Evolutionary conservation across 768 basidiomycete species (phyloP).

Genomic region (Suillus subalutaceus): DNA sequence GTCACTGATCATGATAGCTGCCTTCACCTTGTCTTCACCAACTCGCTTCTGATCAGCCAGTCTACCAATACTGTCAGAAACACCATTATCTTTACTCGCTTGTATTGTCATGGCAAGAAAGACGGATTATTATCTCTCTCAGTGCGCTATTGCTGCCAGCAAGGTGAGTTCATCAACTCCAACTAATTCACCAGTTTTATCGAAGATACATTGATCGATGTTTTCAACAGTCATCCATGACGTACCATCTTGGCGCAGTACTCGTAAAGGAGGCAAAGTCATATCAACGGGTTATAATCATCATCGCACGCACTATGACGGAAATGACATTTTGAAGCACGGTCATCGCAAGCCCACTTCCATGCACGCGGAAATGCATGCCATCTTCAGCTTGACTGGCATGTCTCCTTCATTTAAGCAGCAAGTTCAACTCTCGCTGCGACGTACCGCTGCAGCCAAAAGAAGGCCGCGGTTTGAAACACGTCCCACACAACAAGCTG

Average conservation of each 20-base stretch:
- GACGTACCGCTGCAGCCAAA: slow-evolving; percentile 26
- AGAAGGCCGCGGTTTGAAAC: slow-evolving; percentile 17
- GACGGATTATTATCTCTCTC: slow-evolving; percentile 53
- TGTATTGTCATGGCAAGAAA: slow-evolving; percentile 34
- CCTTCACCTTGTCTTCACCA: neutral
- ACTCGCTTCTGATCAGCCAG: neutral
- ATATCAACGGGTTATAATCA: slow-evolving; percentile 57
- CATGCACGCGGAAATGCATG: slow-evolving; percentile 66
- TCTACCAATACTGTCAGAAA: slow-evolving; percentile 2
- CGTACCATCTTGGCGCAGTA: slow-evolving; percentile 48
- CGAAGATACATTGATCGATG: neutral
- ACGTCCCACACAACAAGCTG: slow-evolving; percentile 11
- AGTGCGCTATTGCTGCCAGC: slow-evolving; percentile 50
- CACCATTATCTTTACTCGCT: neutral
- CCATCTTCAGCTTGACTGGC: slow-evolving; percentile 54
- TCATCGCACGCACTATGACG: slow-evolving; percentile 56
- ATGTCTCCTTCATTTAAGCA: slow-evolving; percentile 55
- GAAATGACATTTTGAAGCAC: slow-evolving; percentile 39
- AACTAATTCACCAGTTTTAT: neutral
- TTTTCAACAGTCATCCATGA: slow-evolving; percentile 42
- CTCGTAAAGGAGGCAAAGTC: slow-evolving; percentile 54
- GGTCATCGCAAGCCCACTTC: slow-evolving; percentile 44
- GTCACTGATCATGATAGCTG: too few species aligned
- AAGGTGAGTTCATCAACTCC: slow-evolving; percentile 32
- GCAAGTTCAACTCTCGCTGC: slow-evolving; percentile 49